Evolutionary conservation across 345 rosid species (phyloP).

Genomic region (Turritis glabra): DNA sequence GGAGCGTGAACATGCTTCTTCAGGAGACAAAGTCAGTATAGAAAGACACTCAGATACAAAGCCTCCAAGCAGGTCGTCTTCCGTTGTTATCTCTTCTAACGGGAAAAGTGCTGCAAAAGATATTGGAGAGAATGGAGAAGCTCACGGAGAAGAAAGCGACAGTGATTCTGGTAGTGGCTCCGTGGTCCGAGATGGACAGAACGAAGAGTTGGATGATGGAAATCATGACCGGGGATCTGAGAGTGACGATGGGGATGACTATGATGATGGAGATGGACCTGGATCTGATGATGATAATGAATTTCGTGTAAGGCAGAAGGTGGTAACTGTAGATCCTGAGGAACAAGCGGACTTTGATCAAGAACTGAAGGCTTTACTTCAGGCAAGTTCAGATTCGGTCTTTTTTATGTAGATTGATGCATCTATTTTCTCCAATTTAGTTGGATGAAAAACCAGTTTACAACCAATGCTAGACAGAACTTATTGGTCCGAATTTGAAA

Average conservation of each 20-base stretch:
- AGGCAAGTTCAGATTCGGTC: slow-evolving; percentile 52
- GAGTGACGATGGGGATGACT: slow-evolving; percentile 69
- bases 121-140: slow-evolving; percentile 69
- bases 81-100: slow-evolving; percentile 50
- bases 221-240: slow-evolving; percentile 69
- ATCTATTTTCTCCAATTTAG: background rate
- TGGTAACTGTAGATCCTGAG: slow-evolving; percentile 72
- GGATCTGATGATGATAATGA: slow-evolving; percentile 90
- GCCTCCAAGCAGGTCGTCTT: slow-evolving; percentile 45
- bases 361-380: slow-evolving; percentile 91
- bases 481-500: background rate
- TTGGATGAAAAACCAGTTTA: background rate
- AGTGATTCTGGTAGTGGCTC: slow-evolving; percentile 89
- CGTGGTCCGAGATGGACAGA: slow-evolving; percentile 63
- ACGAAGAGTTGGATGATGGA: slow-evolving; percentile 83
- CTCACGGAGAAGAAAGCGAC: slow-evolving; percentile 69
- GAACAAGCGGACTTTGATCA: slow-evolving; percentile 81
- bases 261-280: slow-evolving; percentile 66
- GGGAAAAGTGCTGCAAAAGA: slow-evolving; percentile 51
- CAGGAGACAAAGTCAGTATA: slow-evolving; percentile 56
- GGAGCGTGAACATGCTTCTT: slow-evolving; percentile 65
- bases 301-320: slow-evolving; percentile 83
- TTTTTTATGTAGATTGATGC: no score
- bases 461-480: background rate
- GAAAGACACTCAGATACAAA: slow-evolving; percentile 70